These are phyloP conservation scores for Citrus australasica DNA, from an alignment of 345 rosid genomes.

Conservation along the genomic window DNA sequence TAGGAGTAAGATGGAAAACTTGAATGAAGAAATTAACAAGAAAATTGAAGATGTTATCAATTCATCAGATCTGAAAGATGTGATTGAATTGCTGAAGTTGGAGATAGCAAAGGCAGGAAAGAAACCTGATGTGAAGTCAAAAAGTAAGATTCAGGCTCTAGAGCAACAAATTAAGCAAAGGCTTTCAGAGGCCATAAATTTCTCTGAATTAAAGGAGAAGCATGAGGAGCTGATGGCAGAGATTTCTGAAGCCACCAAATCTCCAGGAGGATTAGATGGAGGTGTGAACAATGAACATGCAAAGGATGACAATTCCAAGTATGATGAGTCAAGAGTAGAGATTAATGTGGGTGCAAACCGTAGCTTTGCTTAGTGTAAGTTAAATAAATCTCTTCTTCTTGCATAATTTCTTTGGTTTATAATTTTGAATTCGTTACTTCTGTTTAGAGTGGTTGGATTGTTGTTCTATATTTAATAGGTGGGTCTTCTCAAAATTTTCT, in stretches of 20 bases:
- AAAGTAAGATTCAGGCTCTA: slow-evolving; percentile 51
- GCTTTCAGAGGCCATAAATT: slow-evolving; percentile 50
- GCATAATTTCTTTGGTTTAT: not conserved
- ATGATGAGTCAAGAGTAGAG: slow-evolving; percentile 41
- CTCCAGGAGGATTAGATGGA: slow-evolving; percentile 37
- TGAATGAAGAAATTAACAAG: slow-evolving; percentile 51
- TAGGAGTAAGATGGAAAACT: slow-evolving; percentile 38
- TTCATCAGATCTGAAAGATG: slow-evolving; percentile 57
- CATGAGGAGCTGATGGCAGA: slow-evolving; percentile 50
- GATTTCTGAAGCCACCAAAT: slow-evolving; percentile 39
- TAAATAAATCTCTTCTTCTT: not conserved
- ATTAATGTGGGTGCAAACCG: slow-evolving; percentile 44
- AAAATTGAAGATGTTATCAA: slow-evolving; percentile 48
- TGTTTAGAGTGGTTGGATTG: not conserved
- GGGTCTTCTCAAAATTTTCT: not conserved
- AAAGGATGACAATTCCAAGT: slow-evolving; percentile 9
- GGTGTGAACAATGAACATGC: slow-evolving; percentile 24
- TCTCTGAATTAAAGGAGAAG: slow-evolving; percentile 51
- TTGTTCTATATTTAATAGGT: not conserved
- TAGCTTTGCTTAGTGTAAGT: slow-evolving; percentile 48
- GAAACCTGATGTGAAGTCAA: slow-evolving; percentile 36
- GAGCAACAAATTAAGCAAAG: slow-evolving; percentile 57
- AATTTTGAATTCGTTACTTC: not conserved
- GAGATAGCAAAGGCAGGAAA: slow-evolving; percentile 58
- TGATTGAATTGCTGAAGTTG: slow-evolving; percentile 60